Base-by-base conservation (phyloP, 768 basidiomycete genomes). In the Mycena filopes region DNA sequence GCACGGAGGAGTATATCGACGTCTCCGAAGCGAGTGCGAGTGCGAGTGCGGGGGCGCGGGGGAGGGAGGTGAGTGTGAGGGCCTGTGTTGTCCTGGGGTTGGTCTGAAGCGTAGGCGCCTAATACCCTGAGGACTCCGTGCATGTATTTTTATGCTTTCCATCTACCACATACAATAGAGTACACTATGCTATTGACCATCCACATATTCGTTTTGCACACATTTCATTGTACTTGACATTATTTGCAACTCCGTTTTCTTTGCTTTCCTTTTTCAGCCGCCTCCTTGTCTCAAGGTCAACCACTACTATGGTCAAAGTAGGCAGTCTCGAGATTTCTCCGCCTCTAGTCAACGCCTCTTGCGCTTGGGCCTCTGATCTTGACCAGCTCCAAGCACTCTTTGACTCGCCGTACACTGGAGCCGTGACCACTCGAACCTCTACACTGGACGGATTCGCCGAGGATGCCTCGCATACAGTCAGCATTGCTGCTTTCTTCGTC, bases 11-110 rank as follows among this genome's bases (percentile, higher is more conserved):
- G 60, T 82, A 84, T 70, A 72, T 80, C 65, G 78, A 85, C 65
- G 72, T 87, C n/a, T n/a, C n/a, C 53, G 77, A 77, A 18, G 73
- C 76, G 38, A 74, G 80, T 18, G 73, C 76, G 63, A 69, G 73
- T 20, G 65, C 73, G n/a, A 69, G 70, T 26, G 66, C 75, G 3
- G 72, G 65, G 23, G 67, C 60, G 21, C 73, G 73, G 55, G 71
- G 76, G n/a, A 81, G 80, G 69, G 81, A 88, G 66, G 80, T 86
- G 29, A 93, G 94, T 71, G 72, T 96, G 69, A 80, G 94, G 61
- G 93, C 92, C 38, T 95, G 91, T 15, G 86, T 96, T 57, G 83
- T 94, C 21, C 75, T 96, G 43, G 94, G 93, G 2, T 78, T 95
- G 31, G 88, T 94, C 33, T 95, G 53, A 60, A 47, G 29, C 4